Base-by-base conservation (phyloP, 192 early-diverging fungal species). In the Mortierella antarctica region DNA sequence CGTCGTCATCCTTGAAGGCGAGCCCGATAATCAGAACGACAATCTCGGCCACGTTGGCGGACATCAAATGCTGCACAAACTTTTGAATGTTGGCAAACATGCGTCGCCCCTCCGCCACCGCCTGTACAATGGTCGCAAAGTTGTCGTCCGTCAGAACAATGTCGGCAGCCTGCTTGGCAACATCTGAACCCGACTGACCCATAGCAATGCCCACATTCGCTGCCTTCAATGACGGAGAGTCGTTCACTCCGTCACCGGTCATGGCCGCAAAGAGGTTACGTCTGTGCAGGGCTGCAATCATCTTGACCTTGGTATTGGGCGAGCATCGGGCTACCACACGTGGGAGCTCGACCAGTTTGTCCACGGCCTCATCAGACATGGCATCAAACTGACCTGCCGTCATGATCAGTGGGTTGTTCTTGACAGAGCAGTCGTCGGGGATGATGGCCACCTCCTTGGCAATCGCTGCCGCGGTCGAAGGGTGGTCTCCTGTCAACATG, bases 301-400 rank as follows among this genome's bases (percentile, higher is more conserved):
- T 97, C 84, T 98, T 98, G 71, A 97, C 91, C 82, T 98, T 98
- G 80, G 96, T 97, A 76, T 97, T 95, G 21, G 97, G 97, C 62
- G 95, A 93, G 86, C 96, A 96, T 54, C 97, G 92, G 1, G 97
- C 97, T 87, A 98, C 95, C n/a, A 98, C 97, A 8, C 91, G 86
- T 20, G 97, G 97, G 54, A 98, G 92, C 39, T 95, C 91, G 2
- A 69, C 83, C 49, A 96, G 83, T 39, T 85, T 86, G 21, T 94
- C 93, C 44, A 98, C 86, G 13, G 92, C 86, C n/a, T 95, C 93
- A 65, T 96, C 95, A 0, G 93, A 88, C 65, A 97, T 70, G 23
- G 91, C 74, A 73, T 98, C 97, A 50, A 98, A 90, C 76, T 96
- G 91, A 66, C 84, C 85, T 20, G 95, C 97, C 13, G 93, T 91